Conservation (phyloP, 2,329 filamentous ascomycete genomes). For the Penicillium occitanis region DNA sequence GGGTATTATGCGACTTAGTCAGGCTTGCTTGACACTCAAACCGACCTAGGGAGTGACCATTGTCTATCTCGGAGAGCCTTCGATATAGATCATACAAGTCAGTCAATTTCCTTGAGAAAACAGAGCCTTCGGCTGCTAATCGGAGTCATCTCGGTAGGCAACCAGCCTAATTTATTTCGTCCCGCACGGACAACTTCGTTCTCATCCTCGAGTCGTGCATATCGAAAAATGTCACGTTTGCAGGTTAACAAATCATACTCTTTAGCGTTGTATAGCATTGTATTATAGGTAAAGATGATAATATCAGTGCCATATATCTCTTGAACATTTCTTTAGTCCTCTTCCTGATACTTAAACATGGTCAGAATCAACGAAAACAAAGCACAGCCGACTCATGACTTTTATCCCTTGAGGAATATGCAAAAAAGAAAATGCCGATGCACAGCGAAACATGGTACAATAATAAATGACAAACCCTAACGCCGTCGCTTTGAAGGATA, state of each 20-base stretch:
- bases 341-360: neutral
- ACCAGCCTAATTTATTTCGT: too few species aligned
- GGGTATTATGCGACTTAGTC: too few species aligned
- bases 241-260: neutral
- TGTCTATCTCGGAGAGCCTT: too few species aligned
- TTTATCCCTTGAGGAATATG: conserved; percentile 4
- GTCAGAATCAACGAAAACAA: neutral
- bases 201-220: too few species aligned
- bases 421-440: neutral
- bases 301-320: neutral
- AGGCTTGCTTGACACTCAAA: too few species aligned
- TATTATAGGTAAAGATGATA: neutral
- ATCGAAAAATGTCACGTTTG: neutral
- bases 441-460: neutral
- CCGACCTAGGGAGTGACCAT: too few species aligned
- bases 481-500: conserved; percentile 18
- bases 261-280: neutral
- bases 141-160: too few species aligned
- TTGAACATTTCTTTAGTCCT: neutral
- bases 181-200: too few species aligned
- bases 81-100: too few species aligned
- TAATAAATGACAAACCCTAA: neutral
- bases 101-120: neutral
- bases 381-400: neutral
- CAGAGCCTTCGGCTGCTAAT: too few species aligned